Base-by-base conservation (phyloP, 306 rosid species). In the Fragaria vesca region DNA sequence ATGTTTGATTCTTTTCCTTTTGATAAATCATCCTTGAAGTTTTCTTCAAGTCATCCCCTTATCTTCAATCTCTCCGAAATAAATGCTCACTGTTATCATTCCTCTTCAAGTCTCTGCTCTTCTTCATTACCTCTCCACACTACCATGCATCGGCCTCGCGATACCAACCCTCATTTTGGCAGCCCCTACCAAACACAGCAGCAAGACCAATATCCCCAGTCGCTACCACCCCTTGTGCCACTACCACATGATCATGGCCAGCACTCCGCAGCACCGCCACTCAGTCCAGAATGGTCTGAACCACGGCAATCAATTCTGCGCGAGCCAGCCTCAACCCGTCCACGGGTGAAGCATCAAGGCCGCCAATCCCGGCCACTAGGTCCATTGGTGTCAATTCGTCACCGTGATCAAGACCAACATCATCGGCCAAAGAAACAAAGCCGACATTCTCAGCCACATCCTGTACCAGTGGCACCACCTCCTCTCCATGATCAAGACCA, bases 1-100 rank as follows among this genome's bases (percentile, higher is more conserved):
- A 67, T 67, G 73, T 82, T 65, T 80, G 91, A 93, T 95, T 86
- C 99, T 85, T 93, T 95, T 69, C 97, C 96, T 85, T 81, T 68
- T 26, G 45, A 68, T 67, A 78, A 95, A 88, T 79, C 85, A 88
- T 95, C 91, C 97, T 88, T 91, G 89, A 86, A 90, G 91, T 94
- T 87, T 8, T 72, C 82, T 71, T 73, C 87, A 94, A 92, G 98
- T 91, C 84, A 90, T 94, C 85, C 95, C 74, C 88, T 43, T 79
- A 81, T 79, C 77, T 81, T 75, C 85, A 70, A 80, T 88, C 65
- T 68, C 47, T 12, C 1, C 70, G 8, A 78, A 78, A 62, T 72
- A 79, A 48, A 40, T 76, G 8, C 66, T 21, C 7, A 36, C 36
- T 60, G 69, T 85, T 47, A 71, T 77, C 61, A 55, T 72, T 73